Base-by-base conservation (phyloP, 495 filamentous ascomycete species). In the Penicillium chermesinum region DNA sequence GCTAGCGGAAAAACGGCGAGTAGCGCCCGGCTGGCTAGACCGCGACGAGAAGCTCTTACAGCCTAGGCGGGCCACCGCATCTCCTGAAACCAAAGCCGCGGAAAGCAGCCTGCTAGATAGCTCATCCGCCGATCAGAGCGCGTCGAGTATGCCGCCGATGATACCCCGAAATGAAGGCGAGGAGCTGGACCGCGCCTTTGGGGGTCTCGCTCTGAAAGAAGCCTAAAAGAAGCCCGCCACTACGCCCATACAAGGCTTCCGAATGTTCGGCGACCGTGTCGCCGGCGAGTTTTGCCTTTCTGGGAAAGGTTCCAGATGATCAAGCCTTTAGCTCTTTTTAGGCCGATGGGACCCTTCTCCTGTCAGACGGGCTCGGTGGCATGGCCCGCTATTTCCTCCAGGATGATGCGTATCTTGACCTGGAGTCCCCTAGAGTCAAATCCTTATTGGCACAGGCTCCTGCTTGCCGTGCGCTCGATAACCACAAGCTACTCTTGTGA, bases 11-110 rank as follows among this genome's bases (percentile, higher is more conserved):
- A 96, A 95, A 76, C 67, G 93, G 44, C 75, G 89, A 15, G 76
- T 95, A 27, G 93, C 93, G 34, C 93, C 93, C 13, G 93, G 93
- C 1, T 98, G 91, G 87, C 67, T 98, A 57, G 93, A 98, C 63
- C 85, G 88, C 30, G 88, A 95, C 20, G 84, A 87, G 62, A 79
- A 87, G 57, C 69, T 98, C 45, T 64, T 98, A 38, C 82, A 91
- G 69, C 93, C 93, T 3, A 66, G 51, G 36, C 55, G 60, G 25
- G 48, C 62, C 38, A 36, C 30, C 27, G 27, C 20, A 13, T 56
- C 52, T 5, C 49, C 49, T 8, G 45, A 38, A 2, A 15, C 45
- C 0, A 41, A 44, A 12, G 56, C 52, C n/a, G 44, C 72, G 43
- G 60, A 58, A 55, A 61, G 53, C 34, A 80, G 71, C 54, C 57